Conservation (phyloP, 2,329 filamentous ascomycete genomes). For the Remersonia thermophila region DNA sequence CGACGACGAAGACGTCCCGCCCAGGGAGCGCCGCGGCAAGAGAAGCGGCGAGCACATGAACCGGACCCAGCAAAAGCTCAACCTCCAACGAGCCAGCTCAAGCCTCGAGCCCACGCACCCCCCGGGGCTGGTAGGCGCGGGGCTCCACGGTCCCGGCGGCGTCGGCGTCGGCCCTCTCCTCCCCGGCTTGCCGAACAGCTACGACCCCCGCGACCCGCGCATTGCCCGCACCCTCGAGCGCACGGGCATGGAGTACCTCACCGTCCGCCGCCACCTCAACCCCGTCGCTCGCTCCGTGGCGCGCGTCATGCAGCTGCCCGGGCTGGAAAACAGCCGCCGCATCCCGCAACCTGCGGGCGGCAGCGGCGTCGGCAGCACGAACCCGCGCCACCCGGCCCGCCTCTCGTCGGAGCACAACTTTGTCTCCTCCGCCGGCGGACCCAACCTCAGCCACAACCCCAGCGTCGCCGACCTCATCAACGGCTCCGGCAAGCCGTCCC, state of each 20-base stretch:
- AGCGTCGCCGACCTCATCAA: conserved; percentile 21
- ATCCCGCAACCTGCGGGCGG: conserved; percentile 27
- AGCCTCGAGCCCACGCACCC: conserved; percentile 52
- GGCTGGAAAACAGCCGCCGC: conserved; percentile 35
- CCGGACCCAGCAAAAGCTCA: conserved; percentile 63
- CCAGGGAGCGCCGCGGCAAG: conserved; percentile 9
- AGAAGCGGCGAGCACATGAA: conserved; percentile 40
- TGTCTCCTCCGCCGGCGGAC: too few species aligned
- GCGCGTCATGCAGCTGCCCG: conserved; percentile 40
- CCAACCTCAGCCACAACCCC: too few species aligned
- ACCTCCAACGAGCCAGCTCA: conserved; percentile 61
- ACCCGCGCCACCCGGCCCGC: conserved; percentile 14
- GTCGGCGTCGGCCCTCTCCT: conserved; percentile 35
- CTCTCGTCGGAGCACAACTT: conserved; percentile 2
- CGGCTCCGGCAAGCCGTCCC: too few species aligned
- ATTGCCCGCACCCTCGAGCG: conserved; percentile 54
- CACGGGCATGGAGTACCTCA: conserved; percentile 61
- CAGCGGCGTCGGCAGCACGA: too few species aligned
- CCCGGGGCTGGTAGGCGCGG: conserved; percentile 18
- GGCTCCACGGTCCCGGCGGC: conserved; percentile 24
- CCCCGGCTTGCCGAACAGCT: conserved; percentile 34
- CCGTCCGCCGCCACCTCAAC: conserved; percentile 60
- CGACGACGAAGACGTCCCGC: conserved; percentile 9
- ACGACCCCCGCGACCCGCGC: conserved; percentile 49
- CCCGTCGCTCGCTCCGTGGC: conserved; percentile 52